Evolutionary conservation across 768 basidiomycete genomes (phyloP).

Genomic region (Cystofilobasidium bisporidii): DNA sequence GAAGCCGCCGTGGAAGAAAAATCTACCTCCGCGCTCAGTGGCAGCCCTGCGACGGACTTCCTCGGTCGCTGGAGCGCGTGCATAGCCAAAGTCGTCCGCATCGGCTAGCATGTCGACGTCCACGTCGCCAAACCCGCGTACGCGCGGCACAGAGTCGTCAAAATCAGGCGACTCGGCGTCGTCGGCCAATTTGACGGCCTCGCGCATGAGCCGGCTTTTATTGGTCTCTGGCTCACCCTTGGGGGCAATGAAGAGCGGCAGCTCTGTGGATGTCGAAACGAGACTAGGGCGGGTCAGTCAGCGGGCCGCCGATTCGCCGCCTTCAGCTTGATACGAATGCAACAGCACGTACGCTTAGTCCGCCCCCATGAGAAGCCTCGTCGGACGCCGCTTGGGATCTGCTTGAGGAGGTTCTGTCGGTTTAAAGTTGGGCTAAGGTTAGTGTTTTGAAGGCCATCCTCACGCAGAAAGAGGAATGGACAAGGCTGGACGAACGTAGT

Average conservation of each 20-base stretch:
- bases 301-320: neutral
- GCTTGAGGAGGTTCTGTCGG: slow-evolving; percentile 44
- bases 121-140: slow-evolving; percentile 22
- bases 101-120: slow-evolving; percentile 33
- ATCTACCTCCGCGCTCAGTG: slow-evolving; percentile 31
- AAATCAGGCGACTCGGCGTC: slow-evolving; percentile 6
- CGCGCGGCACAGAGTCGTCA: neutral
- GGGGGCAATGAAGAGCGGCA: slow-evolving; percentile 24
- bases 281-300: neutral
- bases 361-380: slow-evolving; percentile 34
- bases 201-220: neutral
- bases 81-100: slow-evolving; percentile 34
- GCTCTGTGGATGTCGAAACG: slow-evolving; percentile 4
- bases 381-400: slow-evolving; percentile 34
- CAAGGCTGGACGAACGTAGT: slow-evolving; percentile 12
- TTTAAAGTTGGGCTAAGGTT: slow-evolving; percentile 28
- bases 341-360: slow-evolving; percentile 11
- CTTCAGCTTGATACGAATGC: too few species aligned
- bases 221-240: slow-evolving; percentile 14
- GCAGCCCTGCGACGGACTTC: slow-evolving; percentile 33
- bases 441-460: neutral
- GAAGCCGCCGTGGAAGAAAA: slow-evolving; percentile 21
- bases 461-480: too few species aligned
- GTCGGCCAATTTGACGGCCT: neutral
- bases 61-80: slow-evolving; percentile 30